These are phyloP conservation scores for Colletotrichum musicola DNA, from an alignment of 2,329 filamentous ascomycete species.

Conservation along the genomic window DNA sequence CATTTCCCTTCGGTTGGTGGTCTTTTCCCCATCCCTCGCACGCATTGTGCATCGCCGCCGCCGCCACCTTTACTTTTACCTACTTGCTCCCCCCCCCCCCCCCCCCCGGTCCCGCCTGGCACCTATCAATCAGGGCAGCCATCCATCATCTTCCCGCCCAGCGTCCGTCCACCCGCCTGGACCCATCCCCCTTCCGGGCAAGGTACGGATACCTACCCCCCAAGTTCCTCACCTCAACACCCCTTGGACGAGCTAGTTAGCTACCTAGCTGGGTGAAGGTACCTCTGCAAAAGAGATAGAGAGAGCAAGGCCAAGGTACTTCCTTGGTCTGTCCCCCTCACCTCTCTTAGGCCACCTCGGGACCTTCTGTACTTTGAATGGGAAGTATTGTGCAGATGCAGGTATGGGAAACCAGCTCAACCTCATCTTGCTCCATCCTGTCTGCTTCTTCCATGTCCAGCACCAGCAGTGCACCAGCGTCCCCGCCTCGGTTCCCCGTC, in stretches of 20 bases:
- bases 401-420: no score
- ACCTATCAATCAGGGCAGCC: conserved; percentile 25
- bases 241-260: not conserved
- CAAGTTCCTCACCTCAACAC: conserved; percentile 2
- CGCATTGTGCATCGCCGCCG: conserved; percentile 7
- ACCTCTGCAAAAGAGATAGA: no score
- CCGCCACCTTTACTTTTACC: not conserved
- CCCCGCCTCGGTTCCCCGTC: not conserved
- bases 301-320: no score
- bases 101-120: conserved; percentile 16
- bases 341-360: no score
- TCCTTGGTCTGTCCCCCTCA: no score
- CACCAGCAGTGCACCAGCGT: no score
- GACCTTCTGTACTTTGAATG: no score
- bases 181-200: conserved; percentile 13
- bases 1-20: not conserved
- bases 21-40: not conserved
- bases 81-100: not conserved
- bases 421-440: no score
- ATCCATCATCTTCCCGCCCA: conserved; percentile 27
- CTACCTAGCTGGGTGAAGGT: not conserved
- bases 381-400: no score
- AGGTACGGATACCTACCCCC: no score
- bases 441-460: no score
- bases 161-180: conserved; percentile 16